Evolutionary conservation across 208 protist genomes (phyloP).

Genomic region (Acanthamoeba sp.): DNA sequence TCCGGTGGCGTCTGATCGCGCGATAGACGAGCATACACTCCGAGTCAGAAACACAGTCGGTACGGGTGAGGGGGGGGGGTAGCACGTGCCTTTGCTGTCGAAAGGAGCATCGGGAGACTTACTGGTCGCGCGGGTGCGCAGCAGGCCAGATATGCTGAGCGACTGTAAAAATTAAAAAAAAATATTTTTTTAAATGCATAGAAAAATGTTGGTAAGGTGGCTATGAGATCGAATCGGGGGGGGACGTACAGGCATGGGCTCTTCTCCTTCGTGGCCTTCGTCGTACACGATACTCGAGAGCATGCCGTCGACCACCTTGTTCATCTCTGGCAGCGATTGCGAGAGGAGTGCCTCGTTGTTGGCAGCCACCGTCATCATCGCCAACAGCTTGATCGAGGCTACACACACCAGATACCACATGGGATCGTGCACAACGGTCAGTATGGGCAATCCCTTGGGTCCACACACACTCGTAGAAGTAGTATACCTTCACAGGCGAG

Average conservation of each 20-base stretch:
- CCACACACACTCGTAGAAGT: no score
- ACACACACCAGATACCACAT: no score
- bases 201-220: not conserved
- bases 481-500: conserved; percentile 1
- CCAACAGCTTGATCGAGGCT: conserved; percentile 31
- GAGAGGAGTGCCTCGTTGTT: conserved; percentile 34
- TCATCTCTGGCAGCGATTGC: not conserved
- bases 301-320: conserved; percentile 12
- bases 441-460: no score
- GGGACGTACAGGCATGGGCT: not conserved
- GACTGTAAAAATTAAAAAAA: not conserved
- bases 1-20: not conserved
- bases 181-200: no score
- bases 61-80: no score
- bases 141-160: not conserved
- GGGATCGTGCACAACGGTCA: no score
- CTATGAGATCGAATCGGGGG: not conserved
- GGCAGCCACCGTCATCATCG: conserved; percentile 44
- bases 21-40: no score
- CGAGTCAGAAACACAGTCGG: no score
- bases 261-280: not conserved
- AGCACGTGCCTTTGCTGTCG: not conserved
- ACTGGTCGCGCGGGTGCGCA: not conserved
- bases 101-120: not conserved
- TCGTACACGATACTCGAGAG: not conserved